Conservation (phyloP, 2,329 filamentous ascomycete species). For the Boeremia exigua region DNA sequence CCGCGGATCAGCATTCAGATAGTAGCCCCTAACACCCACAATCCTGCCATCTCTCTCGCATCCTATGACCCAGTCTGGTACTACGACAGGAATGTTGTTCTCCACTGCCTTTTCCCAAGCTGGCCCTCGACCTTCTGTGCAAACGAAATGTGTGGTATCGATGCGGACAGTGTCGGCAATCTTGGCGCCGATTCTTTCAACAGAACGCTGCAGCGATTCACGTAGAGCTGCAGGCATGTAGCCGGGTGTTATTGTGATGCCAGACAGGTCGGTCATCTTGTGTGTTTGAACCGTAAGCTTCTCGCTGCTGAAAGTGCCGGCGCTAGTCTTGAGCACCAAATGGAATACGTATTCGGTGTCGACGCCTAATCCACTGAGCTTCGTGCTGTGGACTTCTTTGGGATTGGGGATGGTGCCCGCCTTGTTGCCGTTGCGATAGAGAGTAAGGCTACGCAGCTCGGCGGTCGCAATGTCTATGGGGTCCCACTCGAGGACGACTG, state of each 20-base stretch:
- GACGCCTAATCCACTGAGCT: conserved; percentile 94
- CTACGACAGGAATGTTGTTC: conserved; percentile 96
- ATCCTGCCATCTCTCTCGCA: conserved; percentile 93
- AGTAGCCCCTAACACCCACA: conserved; percentile 93
- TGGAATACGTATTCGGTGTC: conserved; percentile 97
- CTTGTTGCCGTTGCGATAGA: conserved; percentile 97
- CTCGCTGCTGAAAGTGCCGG: conserved; percentile 84
- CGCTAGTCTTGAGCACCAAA: conserved; percentile 86
- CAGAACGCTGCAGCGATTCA: conserved; percentile 75
- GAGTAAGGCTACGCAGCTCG: conserved; percentile 83
- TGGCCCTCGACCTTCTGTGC: conserved; percentile 86
- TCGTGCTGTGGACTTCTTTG: conserved; percentile 87
- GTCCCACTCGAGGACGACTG: conserved; percentile 97
- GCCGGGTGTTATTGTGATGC: conserved; percentile 92
- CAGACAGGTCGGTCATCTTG: conserved; percentile 97
- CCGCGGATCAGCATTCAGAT: conserved; percentile 82
- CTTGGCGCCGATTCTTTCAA: conserved; percentile 91
- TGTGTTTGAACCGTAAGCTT: conserved; percentile 88
- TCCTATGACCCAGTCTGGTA: conserved; percentile 97
- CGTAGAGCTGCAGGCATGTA: conserved; percentile 76
- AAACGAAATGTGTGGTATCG: conserved; percentile 98
- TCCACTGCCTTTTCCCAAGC: conserved; percentile 97
- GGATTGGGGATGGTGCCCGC: conserved; percentile 92
- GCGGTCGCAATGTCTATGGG: conserved; percentile 91
- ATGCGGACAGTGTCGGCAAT: conserved; percentile 89